Evolutionary conservation across 768 basidiomycete species (phyloP).

Genomic region (Myochromella boudieri): DNA sequence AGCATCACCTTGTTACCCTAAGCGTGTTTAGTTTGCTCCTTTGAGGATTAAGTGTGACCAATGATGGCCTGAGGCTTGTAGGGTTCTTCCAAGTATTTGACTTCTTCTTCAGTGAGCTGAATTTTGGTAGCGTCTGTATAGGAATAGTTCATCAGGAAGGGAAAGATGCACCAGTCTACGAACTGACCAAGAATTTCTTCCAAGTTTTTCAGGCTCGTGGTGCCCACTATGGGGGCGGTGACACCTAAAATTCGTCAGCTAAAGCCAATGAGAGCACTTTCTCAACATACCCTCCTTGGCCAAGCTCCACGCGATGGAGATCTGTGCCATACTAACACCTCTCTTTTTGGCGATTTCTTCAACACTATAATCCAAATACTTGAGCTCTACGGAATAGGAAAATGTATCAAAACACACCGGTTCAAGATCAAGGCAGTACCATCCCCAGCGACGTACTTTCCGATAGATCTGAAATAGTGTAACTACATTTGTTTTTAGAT

Average conservation of each 20-base stretch:
- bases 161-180: too few species aligned
- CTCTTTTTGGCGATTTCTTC: slow-evolving; percentile 55
- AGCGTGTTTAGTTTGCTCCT: too few species aligned
- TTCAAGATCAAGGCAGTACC: slow-evolving; percentile 27
- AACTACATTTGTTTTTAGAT: not conserved
- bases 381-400: not conserved
- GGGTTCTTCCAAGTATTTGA: slow-evolving; percentile 53
- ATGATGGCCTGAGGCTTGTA: slow-evolving; percentile 46
- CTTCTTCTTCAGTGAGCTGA: slow-evolving; percentile 55
- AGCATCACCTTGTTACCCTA: too few species aligned
- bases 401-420: not conserved
- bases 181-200: slow-evolving; percentile 42
- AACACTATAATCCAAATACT: slow-evolving; percentile 1
- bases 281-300: slow-evolving; percentile 34
- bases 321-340: slow-evolving; percentile 54
- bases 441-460: slow-evolving; percentile 23
- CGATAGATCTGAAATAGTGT: slow-evolving; percentile 16
- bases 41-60: slow-evolving; percentile 38
- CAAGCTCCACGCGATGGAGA: slow-evolving; percentile 53
- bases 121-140: too few species aligned
- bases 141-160: too few species aligned
- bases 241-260: slow-evolving; percentile 26
- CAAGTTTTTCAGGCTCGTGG: slow-evolving; percentile 43
- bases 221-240: slow-evolving; percentile 51
- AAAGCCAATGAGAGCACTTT: not conserved